Base-by-base conservation (phyloP, 345 rosid species). In the Populus ilicifolia region DNA sequence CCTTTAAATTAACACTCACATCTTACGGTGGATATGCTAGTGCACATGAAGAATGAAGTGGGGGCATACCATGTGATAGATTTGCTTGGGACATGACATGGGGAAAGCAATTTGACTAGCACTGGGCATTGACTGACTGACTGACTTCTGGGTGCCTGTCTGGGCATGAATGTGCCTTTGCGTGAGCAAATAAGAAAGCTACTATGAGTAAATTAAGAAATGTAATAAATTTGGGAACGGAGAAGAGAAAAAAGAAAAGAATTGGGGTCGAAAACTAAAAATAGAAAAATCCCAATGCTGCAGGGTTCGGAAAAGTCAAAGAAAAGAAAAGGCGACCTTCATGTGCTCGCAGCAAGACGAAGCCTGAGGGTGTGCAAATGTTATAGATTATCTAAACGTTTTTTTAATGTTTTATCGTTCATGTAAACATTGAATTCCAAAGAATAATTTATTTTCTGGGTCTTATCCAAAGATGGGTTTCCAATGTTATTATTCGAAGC, bases 111-210 rank as follows among this genome's bases (percentile, higher is more conserved):
- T 33, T 52, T 52, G 59, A 52, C 54, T 1, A 48, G 9, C 3
- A 39, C 43, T 39, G 41, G 41, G 18, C 21, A 27, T 27, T 30
- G 33, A 3, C 33, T 2, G 33, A 33, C 33, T 2, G 33, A 33
- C 36, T 33, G 36, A 33, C 36, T 33, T 33, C 36, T 4, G 5
- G 36, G 36, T 39, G 20, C 4, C 5, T 48, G 52, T 48, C 16
- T 14, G 20, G 52, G 52, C 1, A 14, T 16, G 54, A 5, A 48
- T 5, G 35, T 65, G 29, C 44, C 75, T 36, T 35, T 59, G 74
- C 74, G 74, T 72, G 48, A 48, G 1, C 33, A 9, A 50, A 18
- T 8, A 44, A 67, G 30, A 74, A 78, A 78, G 64, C 71, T n/a
- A 36, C 13, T 35, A 11, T 6, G 1, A 27, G 38, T 30, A 30